Percentiles rank a stretch among this genome's conserved stretches.
Conservation (phyloP, 2,329 filamentous ascomycete species). For the Magnaporthiopsis incrustans region DNA sequence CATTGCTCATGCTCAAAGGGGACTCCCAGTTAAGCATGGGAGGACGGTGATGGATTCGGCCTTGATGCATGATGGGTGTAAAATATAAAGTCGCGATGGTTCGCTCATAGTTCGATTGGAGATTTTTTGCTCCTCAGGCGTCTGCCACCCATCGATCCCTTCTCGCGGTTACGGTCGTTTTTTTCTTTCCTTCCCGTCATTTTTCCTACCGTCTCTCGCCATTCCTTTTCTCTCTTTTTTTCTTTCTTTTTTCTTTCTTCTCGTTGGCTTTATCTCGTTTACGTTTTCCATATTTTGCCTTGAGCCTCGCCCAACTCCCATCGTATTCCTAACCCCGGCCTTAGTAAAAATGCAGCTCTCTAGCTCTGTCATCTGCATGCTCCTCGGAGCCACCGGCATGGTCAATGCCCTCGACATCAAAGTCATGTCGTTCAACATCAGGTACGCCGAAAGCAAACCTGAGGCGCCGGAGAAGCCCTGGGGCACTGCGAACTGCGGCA, state of each 20-base stretch:
- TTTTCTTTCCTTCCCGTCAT: background rate
- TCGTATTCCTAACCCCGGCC: too few species aligned
- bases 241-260: background rate
- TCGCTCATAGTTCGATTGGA: background rate
- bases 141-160: background rate
- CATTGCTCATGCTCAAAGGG: background rate
- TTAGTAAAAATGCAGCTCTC: background rate
- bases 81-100: background rate
- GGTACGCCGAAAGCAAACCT: conserved; percentile 53
- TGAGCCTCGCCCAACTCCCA: background rate
- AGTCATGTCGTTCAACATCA: conserved; percentile 4
- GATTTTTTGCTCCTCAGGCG: background rate
- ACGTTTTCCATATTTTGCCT: background rate
- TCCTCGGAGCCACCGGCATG: background rate
- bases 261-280: background rate
- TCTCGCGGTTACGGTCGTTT: background rate
- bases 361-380: background rate
- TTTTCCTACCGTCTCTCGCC: background rate
- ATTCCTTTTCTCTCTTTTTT: background rate
- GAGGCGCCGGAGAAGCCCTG: conserved; percentile 1
- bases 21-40: too few species aligned
- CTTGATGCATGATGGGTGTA: background rate
- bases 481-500: background rate
- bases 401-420: background rate
- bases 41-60: background rate